A percentile compares a stretch with the other conserved stretches of the same genome.
These are phyloP conservation scores for Xylariaceae sp. DNA, from an alignment of 2,329 filamentous ascomycete genomes.

Conservation along the genomic window DNA sequence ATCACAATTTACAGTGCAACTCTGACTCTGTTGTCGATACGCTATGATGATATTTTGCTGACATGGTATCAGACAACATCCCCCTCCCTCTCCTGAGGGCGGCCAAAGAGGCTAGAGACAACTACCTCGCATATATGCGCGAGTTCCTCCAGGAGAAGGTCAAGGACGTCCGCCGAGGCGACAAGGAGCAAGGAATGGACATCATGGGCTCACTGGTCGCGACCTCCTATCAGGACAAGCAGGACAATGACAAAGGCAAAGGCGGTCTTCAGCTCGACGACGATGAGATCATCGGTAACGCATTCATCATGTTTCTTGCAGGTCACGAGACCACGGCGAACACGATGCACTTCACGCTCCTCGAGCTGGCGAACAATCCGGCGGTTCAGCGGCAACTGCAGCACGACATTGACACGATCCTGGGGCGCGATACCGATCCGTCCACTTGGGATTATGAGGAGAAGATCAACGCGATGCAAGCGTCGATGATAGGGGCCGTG, in stretches of 20 bases:
- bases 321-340: slow-evolving; percentile 80
- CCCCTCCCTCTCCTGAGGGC: slow-evolving; percentile 47
- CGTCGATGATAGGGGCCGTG: slow-evolving; percentile 65
- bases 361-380: slow-evolving; percentile 63
- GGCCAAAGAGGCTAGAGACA: slow-evolving; percentile 50
- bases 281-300: slow-evolving; percentile 67
- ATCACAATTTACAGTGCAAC: not conserved
- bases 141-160: slow-evolving; percentile 61
- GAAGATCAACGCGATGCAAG: slow-evolving; percentile 59
- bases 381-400: slow-evolving; percentile 61
- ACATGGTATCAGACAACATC: slow-evolving; percentile 27
- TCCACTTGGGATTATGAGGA: slow-evolving; percentile 66
- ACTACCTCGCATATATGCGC: slow-evolving; percentile 66
- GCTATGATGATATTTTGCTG: too few relatives aligned
- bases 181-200: slow-evolving; percentile 45
- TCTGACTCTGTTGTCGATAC: not conserved
- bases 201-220: slow-evolving; percentile 47
- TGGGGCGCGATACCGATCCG: slow-evolving; percentile 50
- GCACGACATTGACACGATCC: slow-evolving; percentile 60
- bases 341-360: slow-evolving; percentile 63
- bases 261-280: slow-evolving; percentile 42
- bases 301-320: slow-evolving; percentile 63
- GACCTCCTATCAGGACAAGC: slow-evolving; percentile 33
- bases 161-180: slow-evolving; percentile 33
- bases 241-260: slow-evolving; percentile 19